phyloP scores from a whole-genome alignment of 257 asterid genomes.

The Ballota nigra region DNA sequence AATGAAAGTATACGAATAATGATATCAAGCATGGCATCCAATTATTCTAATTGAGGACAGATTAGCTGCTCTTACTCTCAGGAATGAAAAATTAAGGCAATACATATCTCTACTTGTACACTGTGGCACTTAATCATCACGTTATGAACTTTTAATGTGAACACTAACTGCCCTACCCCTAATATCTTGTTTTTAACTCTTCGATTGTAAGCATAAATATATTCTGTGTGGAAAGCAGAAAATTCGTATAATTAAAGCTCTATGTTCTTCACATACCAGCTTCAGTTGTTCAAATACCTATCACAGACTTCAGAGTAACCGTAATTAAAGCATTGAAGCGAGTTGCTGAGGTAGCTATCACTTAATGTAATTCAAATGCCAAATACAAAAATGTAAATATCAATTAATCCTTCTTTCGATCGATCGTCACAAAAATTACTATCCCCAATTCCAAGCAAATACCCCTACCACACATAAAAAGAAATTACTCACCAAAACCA shows the following conservation, averaged over 20 bases:
- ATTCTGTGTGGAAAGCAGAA: constrained; percentile 1
- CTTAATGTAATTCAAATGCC: not conserved
- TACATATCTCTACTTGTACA: not conserved
- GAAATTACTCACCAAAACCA: not conserved
- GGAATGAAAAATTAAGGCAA: not conserved
- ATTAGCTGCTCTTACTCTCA: not conserved
- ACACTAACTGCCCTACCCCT: not conserved
- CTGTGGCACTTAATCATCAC: constrained; percentile 7
- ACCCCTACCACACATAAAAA: constrained; percentile 6
- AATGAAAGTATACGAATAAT: not conserved
- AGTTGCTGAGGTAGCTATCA: not conserved
- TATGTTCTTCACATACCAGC: not conserved
- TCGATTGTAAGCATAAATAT: constrained; percentile 16
- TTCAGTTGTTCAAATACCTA: constrained; percentile 11
- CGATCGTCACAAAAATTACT: constrained; percentile 13
- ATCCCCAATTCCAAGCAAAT: not conserved
- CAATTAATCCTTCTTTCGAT: constrained; percentile 17
- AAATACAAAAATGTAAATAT: constrained; percentile 3
- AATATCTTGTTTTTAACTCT: not conserved
- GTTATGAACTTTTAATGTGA: not conserved
- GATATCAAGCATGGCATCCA: not conserved
- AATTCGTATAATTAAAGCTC: not conserved
- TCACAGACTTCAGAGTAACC: constrained; percentile 4
- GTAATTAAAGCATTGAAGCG: not conserved
- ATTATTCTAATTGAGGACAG: not conserved